phyloP scores from a whole-genome alignment of 352 stramenopile species.

The Phytophthora pinifolia region DNA sequence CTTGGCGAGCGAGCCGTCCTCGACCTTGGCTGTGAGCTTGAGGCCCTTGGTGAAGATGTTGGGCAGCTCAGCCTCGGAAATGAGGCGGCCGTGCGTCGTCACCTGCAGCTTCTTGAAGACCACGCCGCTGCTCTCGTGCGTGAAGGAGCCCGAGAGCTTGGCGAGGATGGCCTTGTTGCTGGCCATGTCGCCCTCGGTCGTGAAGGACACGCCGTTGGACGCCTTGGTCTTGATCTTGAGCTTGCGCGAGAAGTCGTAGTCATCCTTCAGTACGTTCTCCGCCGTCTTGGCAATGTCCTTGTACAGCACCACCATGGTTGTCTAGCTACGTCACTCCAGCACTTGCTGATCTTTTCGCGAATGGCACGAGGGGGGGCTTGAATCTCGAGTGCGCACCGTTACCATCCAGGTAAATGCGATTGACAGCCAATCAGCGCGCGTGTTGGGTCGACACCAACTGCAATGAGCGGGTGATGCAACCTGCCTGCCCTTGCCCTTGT shows the following conservation, averaged over 20 bases:
- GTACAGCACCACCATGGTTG: constrained; percentile 74
- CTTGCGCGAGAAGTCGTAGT: constrained; percentile 92
- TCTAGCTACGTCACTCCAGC: too few species aligned
- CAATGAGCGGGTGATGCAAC: too few species aligned
- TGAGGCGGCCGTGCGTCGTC: constrained; percentile 74
- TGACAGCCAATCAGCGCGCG: background rate
- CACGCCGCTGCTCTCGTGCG: constrained; percentile 55
- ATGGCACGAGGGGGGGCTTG: constrained; percentile 31
- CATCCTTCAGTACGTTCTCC: constrained; percentile 83
- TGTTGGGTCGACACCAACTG: too few species aligned
- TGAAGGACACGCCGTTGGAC: constrained; percentile 84
- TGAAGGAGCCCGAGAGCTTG: constrained; percentile 80
- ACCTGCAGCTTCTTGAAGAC: constrained; percentile 90
- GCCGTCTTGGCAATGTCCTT: constrained; percentile 88
- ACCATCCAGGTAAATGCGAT: background rate
- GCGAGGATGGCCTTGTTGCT: constrained; percentile 88
- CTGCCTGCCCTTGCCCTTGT: constrained; percentile 7
- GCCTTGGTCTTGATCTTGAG: constrained; percentile 91
- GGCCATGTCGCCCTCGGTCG: constrained; percentile 82
- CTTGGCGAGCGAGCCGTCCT: constrained; percentile 81
- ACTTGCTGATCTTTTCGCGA: constrained; percentile 60
- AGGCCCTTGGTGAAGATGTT: constrained; percentile 77
- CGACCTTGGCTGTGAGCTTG: constrained; percentile 84
- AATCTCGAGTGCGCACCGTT: too few species aligned
- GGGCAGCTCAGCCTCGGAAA: constrained; percentile 80